These are phyloP conservation scores for Rhodotorula sp. DNA, from an alignment of 1,284 basidiomycete genomes.

Conservation along the genomic window DNA sequence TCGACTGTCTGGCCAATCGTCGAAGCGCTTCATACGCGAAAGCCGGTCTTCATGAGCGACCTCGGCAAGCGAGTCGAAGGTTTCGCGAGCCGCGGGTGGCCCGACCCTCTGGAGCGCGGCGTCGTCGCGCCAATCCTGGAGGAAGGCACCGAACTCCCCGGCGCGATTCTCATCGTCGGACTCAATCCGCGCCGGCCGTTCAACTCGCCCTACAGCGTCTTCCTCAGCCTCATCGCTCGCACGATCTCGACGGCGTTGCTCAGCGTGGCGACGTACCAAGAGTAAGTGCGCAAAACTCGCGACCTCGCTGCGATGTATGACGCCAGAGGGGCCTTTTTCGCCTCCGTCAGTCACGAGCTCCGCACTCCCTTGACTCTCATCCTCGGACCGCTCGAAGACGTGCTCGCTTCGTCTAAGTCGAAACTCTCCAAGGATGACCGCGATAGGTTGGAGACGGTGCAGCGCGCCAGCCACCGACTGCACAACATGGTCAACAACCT, in stretches of 20 bases:
- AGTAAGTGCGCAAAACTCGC: slow-evolving; percentile 49
- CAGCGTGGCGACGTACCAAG: slow-evolving; percentile 47
- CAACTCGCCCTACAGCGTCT: slow-evolving; percentile 18
- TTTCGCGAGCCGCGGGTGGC: slow-evolving; percentile 47
- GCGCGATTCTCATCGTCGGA: slow-evolving; percentile 50
- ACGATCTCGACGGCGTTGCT: slow-evolving; percentile 31
- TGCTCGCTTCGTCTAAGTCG: slow-evolving; percentile 37
- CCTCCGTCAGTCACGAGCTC: slow-evolving; percentile 8
- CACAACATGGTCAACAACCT: slow-evolving; percentile 36
- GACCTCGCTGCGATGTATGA: slow-evolving; percentile 51
- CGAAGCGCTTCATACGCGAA: slow-evolving; percentile 24
- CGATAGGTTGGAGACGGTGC: slow-evolving; percentile 44
- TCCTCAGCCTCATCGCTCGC: slow-evolving; percentile 24
- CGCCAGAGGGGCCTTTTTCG: slow-evolving; percentile 45
- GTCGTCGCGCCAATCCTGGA: slow-evolving; percentile 51
- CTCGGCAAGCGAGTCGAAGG: slow-evolving; percentile 20
- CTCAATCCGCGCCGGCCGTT: slow-evolving; percentile 46
- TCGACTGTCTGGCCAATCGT: slow-evolving; percentile 31
- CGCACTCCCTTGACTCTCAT: slow-evolving; percentile 52
- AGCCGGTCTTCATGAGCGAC: slow-evolving; percentile 31
- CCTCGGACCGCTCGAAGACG: slow-evolving; percentile 42
- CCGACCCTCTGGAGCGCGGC: slow-evolving; percentile 49
- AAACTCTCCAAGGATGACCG: slow-evolving; percentile 43
- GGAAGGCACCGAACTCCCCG: slow-evolving; percentile 46
- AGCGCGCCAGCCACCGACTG: slow-evolving; percentile 23